Evolutionary conservation across 495 filamentous ascomycete species (phyloP), one percentile per base, ranked within the genome.

Genomic region (Astrothelium macrocarpum): DNA sequence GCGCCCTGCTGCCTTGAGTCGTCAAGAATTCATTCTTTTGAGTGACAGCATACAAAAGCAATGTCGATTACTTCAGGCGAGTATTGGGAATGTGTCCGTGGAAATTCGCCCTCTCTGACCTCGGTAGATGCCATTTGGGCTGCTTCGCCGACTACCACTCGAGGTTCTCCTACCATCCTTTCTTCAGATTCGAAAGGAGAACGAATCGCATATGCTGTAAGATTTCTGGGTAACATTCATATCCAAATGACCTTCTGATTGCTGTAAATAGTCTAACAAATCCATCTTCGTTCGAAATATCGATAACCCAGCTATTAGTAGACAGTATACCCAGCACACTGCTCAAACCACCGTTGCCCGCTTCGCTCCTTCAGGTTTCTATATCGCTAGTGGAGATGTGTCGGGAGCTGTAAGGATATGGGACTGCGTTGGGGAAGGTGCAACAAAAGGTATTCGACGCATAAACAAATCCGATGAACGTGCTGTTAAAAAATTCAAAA

Each of bases 341-440:
- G 79, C 87, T 34, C 82, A 84, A 60, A 93, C 91, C 0, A 96
- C 90, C 5, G 91, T 97, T 64, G 94, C 95, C 49, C 89, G 90
- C 45, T 97, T 98, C 78, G 86, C 95, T 3, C 94, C 94, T 1
- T 95, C 90, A 11, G 94, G 95, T 45, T 97, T 88, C 80, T 97
- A 92, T 67, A 83, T 97, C 64, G 94, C 95, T n/a, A 93, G 89
- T 64, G 94, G 93, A 63, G 94, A 98, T 78, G 82, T 85, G 1
- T 83, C 85, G 1, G 94, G 94, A 59, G 82, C 81, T 53, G 90
- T 97, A 43, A 81, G 89, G 61, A 89, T 98, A 12, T 98, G 94
- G 94, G 91, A 97, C 71, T 79, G 82, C 59, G 77, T 81, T 42
- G 86, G 85, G 65, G 84, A 80, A 39, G 82, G 82, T 62, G 84